Evolutionary conservation across 352 stramenopile species (phyloP), one percentile per base, ranked within the genome.

Genomic region (Lagenidium giganteum): DNA sequence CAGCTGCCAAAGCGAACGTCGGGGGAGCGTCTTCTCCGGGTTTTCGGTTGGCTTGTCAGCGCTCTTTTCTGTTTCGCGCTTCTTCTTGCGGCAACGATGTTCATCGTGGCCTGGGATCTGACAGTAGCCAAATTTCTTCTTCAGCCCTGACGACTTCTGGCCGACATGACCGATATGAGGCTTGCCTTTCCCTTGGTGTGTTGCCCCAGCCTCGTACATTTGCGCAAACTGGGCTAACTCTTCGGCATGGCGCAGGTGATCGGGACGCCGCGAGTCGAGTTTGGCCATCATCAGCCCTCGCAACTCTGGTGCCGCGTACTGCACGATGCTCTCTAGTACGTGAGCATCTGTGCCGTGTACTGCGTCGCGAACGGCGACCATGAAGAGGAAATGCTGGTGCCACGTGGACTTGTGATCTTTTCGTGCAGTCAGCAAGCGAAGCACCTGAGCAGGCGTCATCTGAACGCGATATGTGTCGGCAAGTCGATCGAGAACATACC

Each of bases 251-350:
- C 3, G 17, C 4, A 30, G 5, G 35, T 45, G 32, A 12, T 44
- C 45, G 1, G 14, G 14, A 4, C 36, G 36, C 0, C 3, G 1
- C 5, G 13, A 20, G 1, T 53, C 45, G 5, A 4, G 9, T 17
- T 39, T 18, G 8, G 18, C 26, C 4, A 33, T 12, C 2, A 53
- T 25, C 26, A 53, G 5, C 3, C n/a, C 9, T 11, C 13, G 5
- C 31, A 39, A 18, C 22, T 37, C 26, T 23, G 35, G 22, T 5
- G 46, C 31, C 6, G 46, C 36, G 26, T 53, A 21, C 27, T 28
- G 1, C 2, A 45, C 22, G 20, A 53, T 23, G 37, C 30, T 53
- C 27, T 53, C 45, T 6, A 42, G 35, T 5, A 45, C 32, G 11
- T 45, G 30, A 5, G 28, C 36, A 0, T 31, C 36, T 3, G 27